Conservation (phyloP, 2,329 filamentous ascomycete genomes). For the Plectosphaerella sp. region DNA sequence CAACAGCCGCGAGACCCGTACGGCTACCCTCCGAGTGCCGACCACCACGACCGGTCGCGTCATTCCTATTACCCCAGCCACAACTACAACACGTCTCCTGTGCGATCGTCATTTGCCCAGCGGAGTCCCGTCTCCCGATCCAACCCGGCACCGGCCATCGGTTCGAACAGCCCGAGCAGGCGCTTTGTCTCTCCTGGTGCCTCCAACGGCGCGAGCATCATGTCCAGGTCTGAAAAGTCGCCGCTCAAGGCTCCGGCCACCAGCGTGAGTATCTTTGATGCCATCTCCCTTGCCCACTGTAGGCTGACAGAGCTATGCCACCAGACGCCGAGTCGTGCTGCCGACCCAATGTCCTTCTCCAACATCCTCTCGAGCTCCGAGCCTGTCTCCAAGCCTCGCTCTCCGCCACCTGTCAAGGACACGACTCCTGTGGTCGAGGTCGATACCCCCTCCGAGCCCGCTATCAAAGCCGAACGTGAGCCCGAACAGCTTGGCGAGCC, state of each 20-base stretch:
- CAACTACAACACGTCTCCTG: slow-evolving; percentile 40
- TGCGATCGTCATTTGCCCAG: slow-evolving; percentile 33
- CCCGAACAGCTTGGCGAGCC: slow-evolving; percentile 11
- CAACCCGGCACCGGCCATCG: slow-evolving; percentile 35
- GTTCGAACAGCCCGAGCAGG: background rate
- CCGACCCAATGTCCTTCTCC: slow-evolving; percentile 92
- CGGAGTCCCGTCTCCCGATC: slow-evolving; percentile 48
- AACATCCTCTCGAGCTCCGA: slow-evolving; percentile 85
- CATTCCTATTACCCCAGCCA: slow-evolving; percentile 43
- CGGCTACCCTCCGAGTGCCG: slow-evolving; percentile 37
- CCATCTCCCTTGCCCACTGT: too few relatives aligned
- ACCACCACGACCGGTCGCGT: slow-evolving; percentile 26
- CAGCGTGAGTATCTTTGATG: slow-evolving; percentile 24
- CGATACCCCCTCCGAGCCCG: slow-evolving; percentile 17
- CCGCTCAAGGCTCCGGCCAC: slow-evolving; percentile 32
- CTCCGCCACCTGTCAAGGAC: slow-evolving; percentile 29
- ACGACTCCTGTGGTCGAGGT: slow-evolving; percentile 4
- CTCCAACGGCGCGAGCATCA: slow-evolving; percentile 33
- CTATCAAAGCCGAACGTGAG: slow-evolving; percentile 26
- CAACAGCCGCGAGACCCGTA: slow-evolving; percentile 47
- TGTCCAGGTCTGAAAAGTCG: slow-evolving; percentile 34
- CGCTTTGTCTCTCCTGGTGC: background rate
- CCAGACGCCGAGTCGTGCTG: slow-evolving; percentile 50
- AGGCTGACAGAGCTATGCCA: slow-evolving; percentile 5
- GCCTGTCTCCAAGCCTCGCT: slow-evolving; percentile 45